phyloP scores from a whole-genome alignment of 805 yeast genomes.

The Clavispora asparagi region DNA sequence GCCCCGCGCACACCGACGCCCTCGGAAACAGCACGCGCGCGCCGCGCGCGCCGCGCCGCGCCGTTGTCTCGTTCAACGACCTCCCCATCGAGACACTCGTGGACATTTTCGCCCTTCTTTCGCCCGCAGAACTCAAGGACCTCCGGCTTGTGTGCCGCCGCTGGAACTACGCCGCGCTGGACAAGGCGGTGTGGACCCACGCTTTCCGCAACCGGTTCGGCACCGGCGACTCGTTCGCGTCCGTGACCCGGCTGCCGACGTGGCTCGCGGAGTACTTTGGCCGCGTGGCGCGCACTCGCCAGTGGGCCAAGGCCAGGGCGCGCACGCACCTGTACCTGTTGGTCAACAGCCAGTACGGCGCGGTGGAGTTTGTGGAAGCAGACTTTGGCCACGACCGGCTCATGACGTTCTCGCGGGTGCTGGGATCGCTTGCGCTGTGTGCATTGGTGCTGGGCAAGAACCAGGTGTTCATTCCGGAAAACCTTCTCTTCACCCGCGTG shows the following conservation, averaged over 20 bases:
- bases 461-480: constrained; percentile 36
- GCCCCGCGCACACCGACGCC: constrained; percentile 7
- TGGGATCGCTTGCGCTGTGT: constrained; percentile 27
- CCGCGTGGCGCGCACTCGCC: constrained; percentile 29
- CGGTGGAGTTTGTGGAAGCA: constrained; percentile 16
- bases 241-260: constrained; percentile 36
- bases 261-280: constrained; percentile 46
- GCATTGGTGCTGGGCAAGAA: constrained; percentile 30
- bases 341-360: constrained; percentile 23
- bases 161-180: constrained; percentile 43
- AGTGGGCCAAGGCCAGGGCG: constrained; percentile 36
- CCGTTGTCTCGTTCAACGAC: constrained; percentile 18
- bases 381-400: constrained; percentile 23
- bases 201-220: constrained; percentile 39
- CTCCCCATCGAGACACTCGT: constrained; percentile 47
- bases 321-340: constrained; percentile 24
- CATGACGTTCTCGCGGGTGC: constrained; percentile 22
- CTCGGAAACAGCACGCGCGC: constrained; percentile 18
- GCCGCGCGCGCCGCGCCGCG: neutral
- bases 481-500: constrained; percentile 12
- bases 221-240: constrained; percentile 34
- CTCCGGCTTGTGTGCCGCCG: constrained; percentile 42
- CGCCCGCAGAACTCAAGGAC: constrained; percentile 37
- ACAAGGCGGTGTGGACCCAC: constrained; percentile 44
- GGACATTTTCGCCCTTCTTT: constrained; percentile 40